These are phyloP conservation scores for Schizochytrium sp. DNA, from an alignment of 108 stramenopile species.

Conservation along the genomic window DNA sequence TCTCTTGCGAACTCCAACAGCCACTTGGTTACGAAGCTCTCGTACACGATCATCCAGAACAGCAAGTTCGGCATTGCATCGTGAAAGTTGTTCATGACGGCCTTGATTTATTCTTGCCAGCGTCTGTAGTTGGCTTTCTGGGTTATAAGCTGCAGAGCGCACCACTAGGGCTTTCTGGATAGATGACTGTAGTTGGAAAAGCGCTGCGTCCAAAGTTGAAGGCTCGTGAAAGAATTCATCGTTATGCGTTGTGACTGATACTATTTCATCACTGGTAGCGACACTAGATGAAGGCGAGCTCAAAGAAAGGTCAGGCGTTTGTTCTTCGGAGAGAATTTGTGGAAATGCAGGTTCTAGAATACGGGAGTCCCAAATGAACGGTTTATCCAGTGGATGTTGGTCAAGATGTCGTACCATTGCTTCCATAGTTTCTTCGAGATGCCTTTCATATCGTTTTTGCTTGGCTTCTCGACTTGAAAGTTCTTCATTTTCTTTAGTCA, in stretches of 20 bases:
- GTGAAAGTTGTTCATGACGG: not conserved
- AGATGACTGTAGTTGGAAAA: not conserved
- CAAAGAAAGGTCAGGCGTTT: not conserved
- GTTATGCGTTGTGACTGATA: no score
- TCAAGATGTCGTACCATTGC: no score
- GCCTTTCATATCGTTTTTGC: no score
- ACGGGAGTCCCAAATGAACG: not conserved
- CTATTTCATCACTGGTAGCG: not conserved
- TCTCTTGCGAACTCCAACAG: not conserved
- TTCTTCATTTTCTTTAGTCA: not conserved
- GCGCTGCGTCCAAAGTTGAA: not conserved
- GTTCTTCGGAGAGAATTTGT: not conserved
- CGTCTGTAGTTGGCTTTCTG: not conserved
- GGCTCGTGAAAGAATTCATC: not conserved
- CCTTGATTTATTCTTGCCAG: not conserved
- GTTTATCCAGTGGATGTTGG: not conserved
- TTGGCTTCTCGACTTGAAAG: not conserved
- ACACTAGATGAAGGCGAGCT: not conserved
- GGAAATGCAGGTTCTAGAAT: not conserved
- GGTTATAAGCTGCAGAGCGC: not conserved
- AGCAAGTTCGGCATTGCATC: not conserved
- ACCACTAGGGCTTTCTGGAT: not conserved
- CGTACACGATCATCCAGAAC: slow-evolving; percentile 3
- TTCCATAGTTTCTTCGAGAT: no score
- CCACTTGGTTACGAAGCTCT: not conserved